Evolutionary conservation across 2,329 filamentous ascomycete species (phyloP), one percentile per base, ranked within the genome.

Genomic region (Ambrosiella beaveri): DNA sequence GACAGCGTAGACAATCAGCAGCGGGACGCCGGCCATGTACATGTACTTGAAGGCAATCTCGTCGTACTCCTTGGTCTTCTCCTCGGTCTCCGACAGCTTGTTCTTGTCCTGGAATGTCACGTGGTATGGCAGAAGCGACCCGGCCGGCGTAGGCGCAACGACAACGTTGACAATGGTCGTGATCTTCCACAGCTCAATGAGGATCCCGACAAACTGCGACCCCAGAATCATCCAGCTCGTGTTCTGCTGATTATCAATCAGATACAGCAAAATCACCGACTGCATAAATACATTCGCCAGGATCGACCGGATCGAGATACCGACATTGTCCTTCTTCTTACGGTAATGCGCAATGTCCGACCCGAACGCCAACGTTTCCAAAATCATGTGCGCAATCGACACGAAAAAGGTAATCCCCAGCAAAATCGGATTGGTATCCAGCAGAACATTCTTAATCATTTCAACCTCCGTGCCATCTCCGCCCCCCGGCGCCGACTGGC

Each of bases 161-260:
- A 88, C 84, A 59, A 98, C 86, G 66, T 98, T 82, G 65, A 97
- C 93, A 0, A 90, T 81, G 56, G 95, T 97, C 8, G 93, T 98
- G 65, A 98, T 84, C 71, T 98, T 98, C 93, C 93, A 98, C 61
- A 81, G 71, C 67, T 82, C 79, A 63, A 82, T 81, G 50, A 81
- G 57, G 58, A 81, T 81, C 55, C 90, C 89, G 62, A 95, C 82
- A 17, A 85, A 93, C 73, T 98, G 93, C 9, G 88, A 86, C 55
- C 90, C 89, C 17, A 98, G 75, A 65, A 98, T 97, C 89, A 98
- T 97, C 91, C 91, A 98, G 63, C 86, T 95, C 0, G 93, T 98
- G 69, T 93, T 94, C 60, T 96, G 89, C 63, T 89, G 94, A 74
- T 98, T 97, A 73, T 98, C 93, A 65, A 98, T 74, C 37, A 98